These are phyloP conservation scores for Jatropha curcas DNA, from an alignment of 345 rosid species.

Conservation along the genomic window DNA sequence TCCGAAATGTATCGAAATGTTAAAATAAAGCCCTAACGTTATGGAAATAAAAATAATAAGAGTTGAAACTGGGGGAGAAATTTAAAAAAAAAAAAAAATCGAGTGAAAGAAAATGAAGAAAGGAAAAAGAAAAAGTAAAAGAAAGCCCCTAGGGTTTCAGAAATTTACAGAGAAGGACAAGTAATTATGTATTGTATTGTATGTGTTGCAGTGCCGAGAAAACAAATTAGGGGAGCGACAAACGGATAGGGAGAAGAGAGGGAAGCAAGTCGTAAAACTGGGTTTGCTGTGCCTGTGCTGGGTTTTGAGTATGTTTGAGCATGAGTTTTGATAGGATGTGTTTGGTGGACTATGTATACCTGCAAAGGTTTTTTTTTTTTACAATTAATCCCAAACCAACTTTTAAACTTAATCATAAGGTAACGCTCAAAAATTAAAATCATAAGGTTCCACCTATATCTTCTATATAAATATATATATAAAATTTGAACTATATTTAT, in stretches of 20 bases:
- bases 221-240: neutral
- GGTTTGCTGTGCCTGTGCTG: no score
- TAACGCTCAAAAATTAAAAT: no score
- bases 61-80: neutral
- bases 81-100: neutral
- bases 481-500: no score
- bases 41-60: neutral
- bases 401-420: no score
- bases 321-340: no score
- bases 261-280: neutral
- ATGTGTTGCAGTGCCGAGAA: no score
- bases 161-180: slow-evolving; percentile 15
- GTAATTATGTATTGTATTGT: neutral
- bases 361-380: no score
- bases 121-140: neutral
- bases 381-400: no score
- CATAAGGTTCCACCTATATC: no score
- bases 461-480: no score
- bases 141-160: neutral
- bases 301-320: no score
- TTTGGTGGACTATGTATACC: no score
- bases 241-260: neutral
- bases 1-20: neutral
- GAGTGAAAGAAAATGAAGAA: neutral
- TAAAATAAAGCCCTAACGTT: slow-evolving; percentile 12